Percentiles rank a stretch among this genome's conserved stretches.
Evolutionary conservation across 163 green algal genomes (phyloP).

Genomic region (Chlorella variabilis): DNA sequence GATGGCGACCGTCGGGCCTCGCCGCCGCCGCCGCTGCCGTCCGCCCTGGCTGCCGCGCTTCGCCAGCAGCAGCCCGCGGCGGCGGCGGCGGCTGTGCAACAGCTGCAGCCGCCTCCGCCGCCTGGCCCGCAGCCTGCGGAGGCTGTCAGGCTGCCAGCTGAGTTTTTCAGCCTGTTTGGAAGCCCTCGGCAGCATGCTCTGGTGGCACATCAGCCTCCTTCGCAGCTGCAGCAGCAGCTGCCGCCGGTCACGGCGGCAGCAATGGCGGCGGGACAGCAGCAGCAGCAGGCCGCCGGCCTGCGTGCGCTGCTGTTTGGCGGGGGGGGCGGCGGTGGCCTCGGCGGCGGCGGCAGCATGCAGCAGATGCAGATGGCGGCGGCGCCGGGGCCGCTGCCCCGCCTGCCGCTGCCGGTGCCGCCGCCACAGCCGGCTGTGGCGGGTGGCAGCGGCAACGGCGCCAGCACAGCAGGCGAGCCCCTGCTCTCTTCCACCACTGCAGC

Average conservation of each 20-base stretch:
- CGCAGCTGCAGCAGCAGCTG: not conserved
- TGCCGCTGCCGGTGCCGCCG: no score
- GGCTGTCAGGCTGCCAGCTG: not conserved
- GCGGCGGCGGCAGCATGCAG: not conserved
- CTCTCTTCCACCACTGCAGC: not conserved
- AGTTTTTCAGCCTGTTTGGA: not conserved
- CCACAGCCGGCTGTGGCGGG: not conserved
- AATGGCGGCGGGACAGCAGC: not conserved
- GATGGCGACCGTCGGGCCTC: not conserved
- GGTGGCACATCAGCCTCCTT: not conserved
- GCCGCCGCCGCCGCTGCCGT: not conserved
- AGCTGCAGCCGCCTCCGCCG: not conserved
- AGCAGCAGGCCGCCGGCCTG: slow-evolving; percentile 7
- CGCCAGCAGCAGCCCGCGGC: not conserved
- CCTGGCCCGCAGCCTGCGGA: no score
- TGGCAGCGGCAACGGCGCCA: not conserved
- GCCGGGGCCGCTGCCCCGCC: not conserved
- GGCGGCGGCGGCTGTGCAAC: not conserved
- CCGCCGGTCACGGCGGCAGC: not conserved
- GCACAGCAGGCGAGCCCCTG: not conserved
- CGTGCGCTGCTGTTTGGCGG: slow-evolving; percentile 12
- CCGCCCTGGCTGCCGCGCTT: not conserved
- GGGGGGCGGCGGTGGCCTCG: not conserved
- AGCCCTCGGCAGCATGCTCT: not conserved
- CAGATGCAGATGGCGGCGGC: not conserved